Base-by-base conservation (phyloP, 2,329 filamentous ascomycete genomes). In the Trichoderma breve region DNA sequence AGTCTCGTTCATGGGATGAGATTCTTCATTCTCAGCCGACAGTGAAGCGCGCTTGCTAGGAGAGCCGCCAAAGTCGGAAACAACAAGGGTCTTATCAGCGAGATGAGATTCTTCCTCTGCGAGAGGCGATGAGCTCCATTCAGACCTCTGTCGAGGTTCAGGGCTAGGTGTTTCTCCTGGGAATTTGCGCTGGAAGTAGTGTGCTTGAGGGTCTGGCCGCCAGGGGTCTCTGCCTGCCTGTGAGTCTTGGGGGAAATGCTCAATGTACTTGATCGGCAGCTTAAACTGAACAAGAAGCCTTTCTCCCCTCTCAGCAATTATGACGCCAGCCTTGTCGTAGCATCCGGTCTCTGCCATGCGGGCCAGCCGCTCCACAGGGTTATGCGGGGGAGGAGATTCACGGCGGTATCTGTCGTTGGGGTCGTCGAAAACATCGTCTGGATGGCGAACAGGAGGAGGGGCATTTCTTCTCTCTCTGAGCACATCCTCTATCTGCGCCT, bases 281-380 rank as follows among this genome's bases (percentile, higher is more conserved):
- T 82, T 82, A 81, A 82, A 82, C 78, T 79, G 76, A 73, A 82
- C 80, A 70, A 81, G 74, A 47, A 82, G 77, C 70, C 79, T 76
- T 53, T 75, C 79, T 51, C 77, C 76, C 58, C 78, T 75, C 58
- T 78, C 74, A 11, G 66, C 73, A 39, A 81, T 73, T 55, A 76
- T 72, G 73, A 81, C 79, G 43, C 79, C 79, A 74, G 80, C 79
- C 47, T 78, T 73, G 36, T 77, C 78, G 61, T 75, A 72, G 69
- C 79, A 81, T 32, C 70, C 57, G 14, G 74, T 72, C 4, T 74
- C 73, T 3, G 76, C 78, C 58, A 82, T 77, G 34, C 73, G 67
- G 5, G 79, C 78, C 21, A 82, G 72, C 8, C 73, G 70, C 34
- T 76, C 72, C 9, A 81, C 73, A 0, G 77, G 71, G n/a, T 75